Base-by-base conservation (phyloP, 2,329 filamentous ascomycete species). In the Diplodia intermedia region DNA sequence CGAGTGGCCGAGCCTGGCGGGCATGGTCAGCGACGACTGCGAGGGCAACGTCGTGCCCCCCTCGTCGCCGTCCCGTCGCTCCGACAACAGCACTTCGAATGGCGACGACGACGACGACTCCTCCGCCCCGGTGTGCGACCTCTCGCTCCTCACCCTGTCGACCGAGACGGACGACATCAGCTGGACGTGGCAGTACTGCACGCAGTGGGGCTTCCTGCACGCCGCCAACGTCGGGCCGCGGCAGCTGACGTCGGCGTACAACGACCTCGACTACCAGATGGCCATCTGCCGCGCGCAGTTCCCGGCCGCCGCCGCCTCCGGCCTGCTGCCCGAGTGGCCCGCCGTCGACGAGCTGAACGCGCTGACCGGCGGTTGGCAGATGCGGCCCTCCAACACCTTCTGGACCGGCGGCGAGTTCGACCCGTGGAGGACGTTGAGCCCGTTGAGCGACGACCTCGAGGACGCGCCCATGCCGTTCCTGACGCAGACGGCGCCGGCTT, bases 111-210 rank as follows among this genome's bases (percentile, higher is more conserved):
- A 18, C 12, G 53, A 50, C 12, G 18, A 29, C 18, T 53, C 29
- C 9, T n/a, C 38, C n/a, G 61, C 31, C 18, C 36, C 55, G 76
- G 29, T 8, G 15, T 18, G 82, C 0, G 71, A 76, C 11, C 36
- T 38, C 36, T 38, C 36, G 9, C 9, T 11, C 8, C 71, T 26
- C 36, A 2, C 23, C 40, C 31, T 49, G 40, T 12, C 23, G 26
- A 49, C 38, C 2, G 8, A 11, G 8, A 18, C 40, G 8, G 36
- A 38, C 36, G 9, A 3, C 36, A 82, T 85, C 69, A 74, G 75
- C 61, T 85, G 83, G 83, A 80, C 76, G 0, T 86, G 83, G 82
- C 83, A 86, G 71, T 83, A 82, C 72, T 86, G 85, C 73, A 83
- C 81, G 2, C 79, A 86, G 72, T 85, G 81, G 81, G 85, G 84